Percentiles rank a stretch among this genome's conserved stretches.
Conservation (phyloP, 805 yeast genomes). For the Yarrowia alimentaria region DNA sequence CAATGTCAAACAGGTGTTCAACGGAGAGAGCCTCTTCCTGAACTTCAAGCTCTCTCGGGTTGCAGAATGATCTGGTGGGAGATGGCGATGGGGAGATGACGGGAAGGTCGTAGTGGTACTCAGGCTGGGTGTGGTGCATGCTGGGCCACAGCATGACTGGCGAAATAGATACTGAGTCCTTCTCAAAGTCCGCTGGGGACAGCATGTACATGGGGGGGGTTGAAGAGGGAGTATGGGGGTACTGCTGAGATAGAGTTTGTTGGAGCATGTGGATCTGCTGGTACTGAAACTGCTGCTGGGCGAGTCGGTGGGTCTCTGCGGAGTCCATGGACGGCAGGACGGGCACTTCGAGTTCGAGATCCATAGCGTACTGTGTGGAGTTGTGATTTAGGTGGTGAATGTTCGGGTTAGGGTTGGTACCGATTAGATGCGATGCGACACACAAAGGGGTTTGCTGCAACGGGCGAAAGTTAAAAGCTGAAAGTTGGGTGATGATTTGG, state of each 20-base stretch:
- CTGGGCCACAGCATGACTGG: constrained; percentile 27
- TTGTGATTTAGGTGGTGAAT: constrained; percentile 1
- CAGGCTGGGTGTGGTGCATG: background rate
- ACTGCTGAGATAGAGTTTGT: constrained; percentile 11
- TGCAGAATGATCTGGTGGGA: constrained; percentile 19
- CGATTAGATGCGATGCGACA: constrained; percentile 28
- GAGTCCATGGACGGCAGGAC: constrained; percentile 25
- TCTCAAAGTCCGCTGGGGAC: constrained; percentile 11
- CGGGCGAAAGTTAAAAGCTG: constrained; percentile 9
- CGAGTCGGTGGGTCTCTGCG: constrained; percentile 18
- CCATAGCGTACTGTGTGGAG: background rate
- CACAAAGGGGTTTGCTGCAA: constrained; percentile 20
- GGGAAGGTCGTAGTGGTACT: constrained; percentile 16
- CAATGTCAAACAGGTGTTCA: constrained; percentile 25
- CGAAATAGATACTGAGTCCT: constrained; percentile 17
- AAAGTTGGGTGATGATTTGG: too few species aligned
- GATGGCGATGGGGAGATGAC: constrained; percentile 20
- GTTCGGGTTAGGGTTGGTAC: constrained; percentile 23
- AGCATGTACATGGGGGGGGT: constrained; percentile 15
- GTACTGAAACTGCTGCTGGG: constrained; percentile 26
- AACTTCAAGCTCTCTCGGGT: constrained; percentile 25
- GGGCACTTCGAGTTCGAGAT: constrained; percentile 21
- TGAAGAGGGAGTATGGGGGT: constrained; percentile 20
- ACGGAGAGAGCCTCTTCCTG: constrained; percentile 25
- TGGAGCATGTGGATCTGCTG: constrained; percentile 28